Evolutionary conservation across 495 filamentous ascomycete species (phyloP).

Genomic region (Xylaria acuta): DNA sequence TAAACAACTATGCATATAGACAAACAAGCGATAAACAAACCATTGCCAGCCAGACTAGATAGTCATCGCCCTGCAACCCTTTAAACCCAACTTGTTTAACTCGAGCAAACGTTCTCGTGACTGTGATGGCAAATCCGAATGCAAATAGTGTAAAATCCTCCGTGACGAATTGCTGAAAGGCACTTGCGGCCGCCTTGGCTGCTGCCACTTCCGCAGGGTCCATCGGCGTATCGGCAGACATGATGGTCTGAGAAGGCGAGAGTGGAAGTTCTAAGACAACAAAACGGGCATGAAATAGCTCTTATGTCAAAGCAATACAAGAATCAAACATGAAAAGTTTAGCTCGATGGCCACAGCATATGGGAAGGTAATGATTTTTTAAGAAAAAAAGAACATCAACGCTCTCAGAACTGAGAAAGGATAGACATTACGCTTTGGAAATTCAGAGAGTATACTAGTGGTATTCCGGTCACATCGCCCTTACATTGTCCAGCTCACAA

Average conservation of each 20-base stretch:
- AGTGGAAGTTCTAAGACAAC: neutral
- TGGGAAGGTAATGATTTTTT: constrained; percentile 1
- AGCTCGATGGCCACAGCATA: neutral
- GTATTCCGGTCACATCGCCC: neutral
- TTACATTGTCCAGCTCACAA: neutral
- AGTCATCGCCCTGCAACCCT: constrained; percentile 47
- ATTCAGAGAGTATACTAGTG: neutral
- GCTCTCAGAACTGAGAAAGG: neutral
- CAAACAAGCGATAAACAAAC: constrained; percentile 39
- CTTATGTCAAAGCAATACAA: neutral
- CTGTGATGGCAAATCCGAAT: constrained; percentile 44
- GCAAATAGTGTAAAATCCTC: constrained; percentile 56
- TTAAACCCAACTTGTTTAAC: constrained; percentile 44
- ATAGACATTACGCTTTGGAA: neutral
- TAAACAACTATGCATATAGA: neutral
- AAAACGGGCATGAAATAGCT: neutral
- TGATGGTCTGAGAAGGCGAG: neutral
- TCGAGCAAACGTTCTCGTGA: constrained; percentile 46
- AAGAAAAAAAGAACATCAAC: neutral
- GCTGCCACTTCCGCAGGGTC: constrained; percentile 41
- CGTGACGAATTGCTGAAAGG: constrained; percentile 45
- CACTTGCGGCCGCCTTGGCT: constrained; percentile 39
- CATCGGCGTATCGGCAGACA: constrained; percentile 1
- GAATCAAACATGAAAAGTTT: neutral
- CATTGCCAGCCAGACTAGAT: constrained; percentile 48